Evolutionary conservation across 148 eudicot species (phyloP).

Genomic region (Rhododendron henanense): DNA sequence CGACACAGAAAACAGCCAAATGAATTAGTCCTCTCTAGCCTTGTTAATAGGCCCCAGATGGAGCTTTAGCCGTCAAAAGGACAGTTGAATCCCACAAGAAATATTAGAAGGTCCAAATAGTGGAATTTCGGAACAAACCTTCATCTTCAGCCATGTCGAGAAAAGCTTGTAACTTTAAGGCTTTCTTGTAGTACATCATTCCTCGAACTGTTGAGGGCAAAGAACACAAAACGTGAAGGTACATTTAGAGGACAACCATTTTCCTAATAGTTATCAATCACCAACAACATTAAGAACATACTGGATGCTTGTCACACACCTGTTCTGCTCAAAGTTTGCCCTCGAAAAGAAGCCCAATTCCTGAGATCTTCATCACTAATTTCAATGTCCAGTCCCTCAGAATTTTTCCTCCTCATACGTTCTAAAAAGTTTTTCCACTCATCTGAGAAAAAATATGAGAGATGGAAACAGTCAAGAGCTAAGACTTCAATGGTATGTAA

Average conservation of each 20-base stretch:
- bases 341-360: conserved; percentile 87
- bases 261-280: background rate
- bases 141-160: conserved; percentile 94
- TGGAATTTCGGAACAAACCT: conserved; percentile 43
- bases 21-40: conserved; percentile 2
- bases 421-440: conserved; percentile 89
- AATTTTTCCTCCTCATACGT: conserved; percentile 49
- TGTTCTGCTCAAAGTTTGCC: conserved; percentile 91
- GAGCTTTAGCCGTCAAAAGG: background rate
- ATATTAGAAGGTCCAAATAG: background rate
- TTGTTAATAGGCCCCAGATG: background rate
- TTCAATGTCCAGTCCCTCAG: conserved; percentile 31
- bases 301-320: conserved; percentile 32
- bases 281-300: background rate
- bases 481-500: background rate
- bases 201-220: conserved; percentile 64
- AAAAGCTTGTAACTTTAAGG: conserved; percentile 90
- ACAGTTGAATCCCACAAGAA: background rate
- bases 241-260: background rate
- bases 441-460: conserved; percentile 40
- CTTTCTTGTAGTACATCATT: conserved; percentile 96
- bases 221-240: conserved; percentile 5
- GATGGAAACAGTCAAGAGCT: conserved; percentile 1
- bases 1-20: background rate
- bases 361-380: conserved; percentile 60